Evolutionary conservation across 1,284 basidiomycete species (phyloP).

Genomic region (Ganoderma leucocontextum): DNA sequence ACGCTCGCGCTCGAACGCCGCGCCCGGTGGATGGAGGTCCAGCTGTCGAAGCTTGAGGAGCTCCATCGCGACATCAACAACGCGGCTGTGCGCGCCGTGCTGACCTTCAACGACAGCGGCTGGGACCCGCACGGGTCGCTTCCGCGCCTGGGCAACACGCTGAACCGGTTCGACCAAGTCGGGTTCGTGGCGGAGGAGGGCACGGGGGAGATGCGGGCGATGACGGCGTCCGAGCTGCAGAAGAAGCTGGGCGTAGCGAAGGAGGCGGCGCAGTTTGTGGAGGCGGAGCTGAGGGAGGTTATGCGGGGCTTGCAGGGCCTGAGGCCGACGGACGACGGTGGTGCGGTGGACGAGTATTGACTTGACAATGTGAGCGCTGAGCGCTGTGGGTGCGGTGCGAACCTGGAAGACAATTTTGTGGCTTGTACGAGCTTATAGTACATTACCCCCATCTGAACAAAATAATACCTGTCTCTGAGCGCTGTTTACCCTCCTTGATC

Average conservation of each 20-base stretch:
- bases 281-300: conserved; percentile 74
- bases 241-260: conserved; percentile 73
- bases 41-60: conserved; percentile 84
- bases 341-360: conserved; percentile 21
- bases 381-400: not conserved
- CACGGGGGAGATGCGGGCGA: conserved; percentile 51
- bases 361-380: conserved; percentile 1
- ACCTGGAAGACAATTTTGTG: not conserved
- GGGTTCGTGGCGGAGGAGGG: conserved; percentile 58
- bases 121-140: conserved; percentile 76
- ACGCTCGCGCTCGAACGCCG: conserved; percentile 83
- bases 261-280: conserved; percentile 73
- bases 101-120: conserved; percentile 84
- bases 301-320: conserved; percentile 71
- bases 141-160: conserved; percentile 69
- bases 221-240: conserved; percentile 78
- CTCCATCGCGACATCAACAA: conserved; percentile 87
- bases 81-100: conserved; percentile 81
- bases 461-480: not conserved
- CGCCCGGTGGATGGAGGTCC: conserved; percentile 89
- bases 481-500: not conserved
- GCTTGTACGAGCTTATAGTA: conserved; percentile 9
- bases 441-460: not conserved
- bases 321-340: conserved; percentile 52
- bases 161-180: conserved; percentile 73